phyloP scores from a whole-genome alignment of 805 yeast genomes.

The Sugiyamaella smithiae region DNA sequence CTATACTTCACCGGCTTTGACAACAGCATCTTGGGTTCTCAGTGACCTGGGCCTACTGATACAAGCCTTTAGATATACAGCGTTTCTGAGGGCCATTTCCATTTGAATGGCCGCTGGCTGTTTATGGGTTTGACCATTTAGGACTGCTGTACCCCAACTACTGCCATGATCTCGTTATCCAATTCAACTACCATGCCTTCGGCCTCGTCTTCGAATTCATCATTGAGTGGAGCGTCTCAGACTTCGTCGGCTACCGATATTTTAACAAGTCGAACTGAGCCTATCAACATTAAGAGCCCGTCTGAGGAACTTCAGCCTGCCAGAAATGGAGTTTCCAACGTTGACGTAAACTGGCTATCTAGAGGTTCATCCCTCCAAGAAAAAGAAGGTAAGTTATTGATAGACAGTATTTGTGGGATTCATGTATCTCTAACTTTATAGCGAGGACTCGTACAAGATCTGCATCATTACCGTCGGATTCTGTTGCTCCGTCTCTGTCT shows the following conservation, averaged over 20 bases:
- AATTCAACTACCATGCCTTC: neutral
- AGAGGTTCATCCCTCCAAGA: conserved; percentile 16
- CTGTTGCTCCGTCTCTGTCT: neutral
- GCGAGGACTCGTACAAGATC: conserved; percentile 6
- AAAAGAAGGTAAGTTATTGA: conserved; percentile 9
- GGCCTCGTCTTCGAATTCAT: conserved; percentile 8
- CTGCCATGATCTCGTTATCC: neutral
- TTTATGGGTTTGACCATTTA: too few relatives aligned
- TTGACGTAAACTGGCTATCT: conserved; percentile 83
- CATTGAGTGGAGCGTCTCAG: neutral
- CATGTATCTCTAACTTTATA: too few relatives aligned
- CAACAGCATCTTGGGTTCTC: too few relatives aligned
- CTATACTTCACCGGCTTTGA: neutral
- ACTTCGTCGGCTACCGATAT: conserved; percentile 4
- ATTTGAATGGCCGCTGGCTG: too few relatives aligned
- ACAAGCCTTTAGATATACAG: too few relatives aligned
- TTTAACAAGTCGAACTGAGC: neutral
- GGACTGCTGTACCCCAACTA: too few relatives aligned
- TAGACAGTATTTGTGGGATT: neutral
- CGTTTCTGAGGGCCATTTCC: too few relatives aligned
- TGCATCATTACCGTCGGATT: conserved; percentile 6
- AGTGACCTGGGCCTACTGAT: too few relatives aligned
- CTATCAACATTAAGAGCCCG: conserved; percentile 1
- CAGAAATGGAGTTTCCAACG: conserved; percentile 54
- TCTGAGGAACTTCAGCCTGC: conserved; percentile 12